Evolutionary conservation across 1,284 basidiomycete species (phyloP).

Genomic region (Pascua guehoae): DNA sequence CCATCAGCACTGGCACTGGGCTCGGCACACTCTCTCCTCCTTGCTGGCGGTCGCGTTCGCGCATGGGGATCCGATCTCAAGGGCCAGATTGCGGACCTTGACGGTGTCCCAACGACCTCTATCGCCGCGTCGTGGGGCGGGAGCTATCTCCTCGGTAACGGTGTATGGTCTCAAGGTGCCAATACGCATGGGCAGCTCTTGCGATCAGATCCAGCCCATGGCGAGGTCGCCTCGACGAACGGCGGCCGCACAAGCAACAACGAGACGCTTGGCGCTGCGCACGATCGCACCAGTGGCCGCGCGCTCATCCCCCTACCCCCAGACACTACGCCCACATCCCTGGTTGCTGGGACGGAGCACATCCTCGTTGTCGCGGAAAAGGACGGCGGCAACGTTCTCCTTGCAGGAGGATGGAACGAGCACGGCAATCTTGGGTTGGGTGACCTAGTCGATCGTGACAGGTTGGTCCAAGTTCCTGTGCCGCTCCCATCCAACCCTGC

Average conservation of each 20-base stretch:
- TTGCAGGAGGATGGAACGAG: constrained; percentile 93
- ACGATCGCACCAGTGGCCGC: not conserved
- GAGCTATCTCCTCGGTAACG: constrained; percentile 57
- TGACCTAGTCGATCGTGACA: constrained; percentile 54
- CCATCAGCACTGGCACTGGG: constrained; percentile 57
- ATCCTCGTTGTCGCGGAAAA: constrained; percentile 52
- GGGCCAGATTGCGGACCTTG: constrained; percentile 58
- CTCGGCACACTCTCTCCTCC: constrained; percentile 64
- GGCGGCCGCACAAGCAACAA: not conserved
- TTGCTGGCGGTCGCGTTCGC: constrained; percentile 54
- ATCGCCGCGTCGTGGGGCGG: constrained; percentile 77
- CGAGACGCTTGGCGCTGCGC: no score
- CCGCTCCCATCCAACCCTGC: not conserved
- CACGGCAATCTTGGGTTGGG: constrained; percentile 82
- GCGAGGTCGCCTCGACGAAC: not conserved
- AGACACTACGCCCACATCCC: constrained; percentile 1
- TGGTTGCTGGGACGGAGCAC: constrained; percentile 77
- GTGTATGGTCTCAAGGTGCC: constrained; percentile 59
- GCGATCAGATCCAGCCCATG: constrained; percentile 5
- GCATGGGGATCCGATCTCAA: constrained; percentile 67
- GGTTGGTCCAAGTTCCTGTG: constrained; percentile 43
- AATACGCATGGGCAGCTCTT: constrained; percentile 66
- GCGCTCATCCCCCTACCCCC: constrained; percentile 1
- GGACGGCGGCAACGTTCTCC: constrained; percentile 51
- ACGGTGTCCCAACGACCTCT: constrained; percentile 18